Evolutionary conservation across 192 early-diverging fungal genomes (phyloP).

Genomic region (Ambispora gerdemannii): DNA sequence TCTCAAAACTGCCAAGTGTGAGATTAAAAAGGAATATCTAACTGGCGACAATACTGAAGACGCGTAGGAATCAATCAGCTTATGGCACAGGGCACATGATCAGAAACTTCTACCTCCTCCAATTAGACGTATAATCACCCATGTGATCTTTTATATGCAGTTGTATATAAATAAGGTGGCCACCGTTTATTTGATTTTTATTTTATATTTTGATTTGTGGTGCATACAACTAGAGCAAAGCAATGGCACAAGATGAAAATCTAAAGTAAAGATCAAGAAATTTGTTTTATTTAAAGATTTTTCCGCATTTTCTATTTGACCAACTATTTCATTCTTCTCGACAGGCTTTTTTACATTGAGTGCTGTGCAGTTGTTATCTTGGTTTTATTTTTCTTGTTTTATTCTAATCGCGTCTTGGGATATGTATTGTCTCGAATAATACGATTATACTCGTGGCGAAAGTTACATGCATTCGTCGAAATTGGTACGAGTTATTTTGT

Average conservation of each 20-base stretch:
- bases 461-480: slow-evolving; percentile 64
- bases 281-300: too few species aligned
- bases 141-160: too few species aligned
- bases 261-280: too few species aligned
- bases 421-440: slow-evolving; percentile 58
- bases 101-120: slow-evolving; percentile 48
- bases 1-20: background rate
- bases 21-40: background rate
- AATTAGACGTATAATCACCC: too few species aligned
- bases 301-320: too few species aligned
- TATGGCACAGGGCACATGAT: background rate
- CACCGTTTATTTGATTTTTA: background rate
- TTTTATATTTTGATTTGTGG: too few species aligned
- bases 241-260: too few species aligned
- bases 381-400: slow-evolving; percentile 72
- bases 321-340: too few species aligned
- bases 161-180: too few species aligned
- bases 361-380: slow-evolving; percentile 55
- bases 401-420: slow-evolving; percentile 62
- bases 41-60: background rate
- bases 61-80: background rate
- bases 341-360: background rate
- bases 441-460: slow-evolving; percentile 65
- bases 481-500: slow-evolving; percentile 53
- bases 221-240: too few species aligned